Percentiles rank a stretch among this genome's conserved stretches.
phyloP scores from a whole-genome alignment of 495 filamentous ascomycete species.

The Immersiella caudata region DNA sequence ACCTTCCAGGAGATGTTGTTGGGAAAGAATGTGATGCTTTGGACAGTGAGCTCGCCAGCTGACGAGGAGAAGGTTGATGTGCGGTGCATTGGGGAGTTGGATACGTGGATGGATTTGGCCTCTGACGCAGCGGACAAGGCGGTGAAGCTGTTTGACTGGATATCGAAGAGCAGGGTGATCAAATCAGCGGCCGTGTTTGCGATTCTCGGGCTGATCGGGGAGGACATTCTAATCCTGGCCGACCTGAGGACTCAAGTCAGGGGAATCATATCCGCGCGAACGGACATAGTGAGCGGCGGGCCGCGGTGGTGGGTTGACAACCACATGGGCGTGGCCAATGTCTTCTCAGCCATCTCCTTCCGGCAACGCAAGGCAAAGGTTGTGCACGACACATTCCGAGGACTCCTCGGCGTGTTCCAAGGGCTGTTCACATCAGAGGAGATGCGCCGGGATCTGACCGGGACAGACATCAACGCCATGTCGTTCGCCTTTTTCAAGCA shows the following conservation, averaged over 20 bases:
- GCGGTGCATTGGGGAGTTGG: conserved; percentile 26
- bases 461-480: conserved; percentile 27
- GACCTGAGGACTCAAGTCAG: conserved; percentile 26
- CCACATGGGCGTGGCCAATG: conserved; percentile 29
- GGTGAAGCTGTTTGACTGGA: conserved; percentile 29
- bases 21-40: conserved; percentile 35
- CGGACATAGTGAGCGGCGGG: conserved; percentile 33
- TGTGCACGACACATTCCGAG: conserved; percentile 24
- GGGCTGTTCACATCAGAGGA: conserved; percentile 11
- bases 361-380: background rate
- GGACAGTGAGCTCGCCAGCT: conserved; percentile 20
- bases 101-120: conserved; percentile 35
- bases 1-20: conserved; percentile 38
- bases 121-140: conserved; percentile 32
- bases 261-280: conserved; percentile 29
- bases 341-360: conserved; percentile 35
- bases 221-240: conserved; percentile 18
- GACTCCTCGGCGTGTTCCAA: conserved; percentile 26
- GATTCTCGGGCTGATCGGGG: background rate
- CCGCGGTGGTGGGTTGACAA: conserved; percentile 33
- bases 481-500: conserved; percentile 33
- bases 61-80: background rate
- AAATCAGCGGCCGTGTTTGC: background rate
- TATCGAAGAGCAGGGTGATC: conserved; percentile 16
- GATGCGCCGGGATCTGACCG: conserved; percentile 12